Evolutionary conservation across 805 yeast species (phyloP).

Genomic region (Candida tibetensis): DNA sequence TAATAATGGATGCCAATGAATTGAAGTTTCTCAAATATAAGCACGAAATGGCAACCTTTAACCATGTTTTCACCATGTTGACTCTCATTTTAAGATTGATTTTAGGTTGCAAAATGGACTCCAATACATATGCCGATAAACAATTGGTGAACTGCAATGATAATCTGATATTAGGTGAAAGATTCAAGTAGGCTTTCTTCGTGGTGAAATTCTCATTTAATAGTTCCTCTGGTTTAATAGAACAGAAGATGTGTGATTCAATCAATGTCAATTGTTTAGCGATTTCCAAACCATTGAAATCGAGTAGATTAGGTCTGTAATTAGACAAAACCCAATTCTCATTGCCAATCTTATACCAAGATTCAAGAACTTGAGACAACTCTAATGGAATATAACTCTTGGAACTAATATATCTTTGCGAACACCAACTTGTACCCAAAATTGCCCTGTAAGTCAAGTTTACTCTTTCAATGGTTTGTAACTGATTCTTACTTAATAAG

Average conservation of each 20-base stretch:
- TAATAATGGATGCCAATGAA: constrained; percentile 75
- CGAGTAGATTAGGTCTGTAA: constrained; percentile 50
- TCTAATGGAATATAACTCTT: constrained; percentile 30
- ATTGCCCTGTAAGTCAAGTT: constrained; percentile 53
- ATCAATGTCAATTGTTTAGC: constrained; percentile 76
- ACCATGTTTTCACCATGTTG: constrained; percentile 63
- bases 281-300: constrained; percentile 66
- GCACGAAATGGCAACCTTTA: constrained; percentile 70
- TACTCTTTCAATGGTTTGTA: constrained; percentile 46
- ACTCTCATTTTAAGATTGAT: constrained; percentile 48
- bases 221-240: constrained; percentile 63
- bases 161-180: constrained; percentile 62
- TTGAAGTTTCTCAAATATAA: constrained; percentile 73
- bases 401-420: constrained; percentile 26
- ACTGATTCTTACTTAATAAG: constrained; percentile 38
- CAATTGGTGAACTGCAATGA: constrained; percentile 69
- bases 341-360: constrained; percentile 51
- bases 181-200: constrained; percentile 53
- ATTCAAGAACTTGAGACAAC: constrained; percentile 36
- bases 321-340: constrained; percentile 57
- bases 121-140: constrained; percentile 69
- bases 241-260: constrained; percentile 64
- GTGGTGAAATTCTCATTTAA: constrained; percentile 62
- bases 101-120: constrained; percentile 58
- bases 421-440: constrained; percentile 49